Base-by-base conservation (phyloP, 2,329 filamentous ascomycete species). In the Colletotrichum tanaceti region DNA sequence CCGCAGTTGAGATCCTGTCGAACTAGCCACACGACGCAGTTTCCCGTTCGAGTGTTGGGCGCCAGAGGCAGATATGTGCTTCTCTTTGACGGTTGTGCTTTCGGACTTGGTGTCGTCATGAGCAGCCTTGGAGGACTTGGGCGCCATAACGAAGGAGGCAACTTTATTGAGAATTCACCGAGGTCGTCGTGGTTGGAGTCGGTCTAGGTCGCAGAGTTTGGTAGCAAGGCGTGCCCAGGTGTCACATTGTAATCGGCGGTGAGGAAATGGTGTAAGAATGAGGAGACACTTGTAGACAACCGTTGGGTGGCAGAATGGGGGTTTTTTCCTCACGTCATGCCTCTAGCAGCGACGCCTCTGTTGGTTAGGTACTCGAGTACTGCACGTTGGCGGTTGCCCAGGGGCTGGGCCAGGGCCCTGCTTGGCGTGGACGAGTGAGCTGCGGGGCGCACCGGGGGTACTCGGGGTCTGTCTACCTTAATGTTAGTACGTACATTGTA, bases 21-120 rank as follows among this genome's bases (percentile, higher is more conserved):
- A 84, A 76, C 84, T 87, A 63, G 82, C 85, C 18, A 83, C 83
- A 44, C 87, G 83, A 61, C 86, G 85, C 78, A 87, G 82, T 76
- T 89, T 89, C 68, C 84, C 81, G 62, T 85, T 84, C 18, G 81
- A 75, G 62, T 81, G 77, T 18, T 80, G 80, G 64, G 76, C 66
- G 46, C 72, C 76, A 50, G 75, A 70, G 59, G 71, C 76, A 44
- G 75, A 71, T 59, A 78, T 78, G 68, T 78, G 80, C 75, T 84
- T 85, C 68, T 86, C 82, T 73, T 85, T 84, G n/a, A 73, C 54
- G 65, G 75, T 74, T 65, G 76, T 73, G 52, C 75, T 73, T 63
- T 85, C 83, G 59, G 77, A 66, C 74, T 85, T 86, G 72, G 77
- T 72, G 71, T 85, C 83, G 74, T 83, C 80, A 57, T 79, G 78